Base-by-base conservation (phyloP, 176 grass and related monocot genomes). In the Rhynchospora breviuscula region DNA sequence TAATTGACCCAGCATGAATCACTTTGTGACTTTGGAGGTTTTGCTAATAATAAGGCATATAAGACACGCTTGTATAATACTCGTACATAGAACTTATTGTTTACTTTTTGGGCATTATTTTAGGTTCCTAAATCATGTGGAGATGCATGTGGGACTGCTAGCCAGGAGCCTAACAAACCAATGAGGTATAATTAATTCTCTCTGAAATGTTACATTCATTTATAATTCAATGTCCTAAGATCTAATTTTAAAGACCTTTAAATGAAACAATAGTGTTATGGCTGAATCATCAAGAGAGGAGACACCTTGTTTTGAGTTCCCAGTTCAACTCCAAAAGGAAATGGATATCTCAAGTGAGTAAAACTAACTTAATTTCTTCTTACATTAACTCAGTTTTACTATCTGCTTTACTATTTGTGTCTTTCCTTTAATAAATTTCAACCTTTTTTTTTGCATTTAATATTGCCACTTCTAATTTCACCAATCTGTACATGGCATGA, bases 251-350 rank as follows among this genome's bases (percentile, higher is more conserved):
- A 83, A 29, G 43, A 58, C 35, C 18, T 25, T 76, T 88, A 7
- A n/a, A 77, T 75, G 48, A 54, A 77, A 29, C 5, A 53, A 77
- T 67, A 85, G 83, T 63, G 52, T 40, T 57, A 58, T 85, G 31
- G 83, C 45, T 59, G 67, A 75, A 51, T 60, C 49, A 1, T 8
- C 77, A 3, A 61, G 73, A 48, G 51, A 83, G 13, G 88, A 87
- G 83, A 85, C 17, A 15, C 79, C 10, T 35, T 67, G 86, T 57
- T 89, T 91, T 7, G 87, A 96, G 93, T 88, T 89, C 14, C 49
- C 82, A 84, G 18, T 84, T 80, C 73, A 70, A 84, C n/a, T 63
- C 56, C 61, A 47, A 63, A 78, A 74, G 70, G 66, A 56, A 75
- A n/a, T 63, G 14, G 45, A 31, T 62, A 17, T 61, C 13, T 17